phyloP scores from a whole-genome alignment of 352 stramenopile genomes.

The Phytophthora sp. region DNA sequence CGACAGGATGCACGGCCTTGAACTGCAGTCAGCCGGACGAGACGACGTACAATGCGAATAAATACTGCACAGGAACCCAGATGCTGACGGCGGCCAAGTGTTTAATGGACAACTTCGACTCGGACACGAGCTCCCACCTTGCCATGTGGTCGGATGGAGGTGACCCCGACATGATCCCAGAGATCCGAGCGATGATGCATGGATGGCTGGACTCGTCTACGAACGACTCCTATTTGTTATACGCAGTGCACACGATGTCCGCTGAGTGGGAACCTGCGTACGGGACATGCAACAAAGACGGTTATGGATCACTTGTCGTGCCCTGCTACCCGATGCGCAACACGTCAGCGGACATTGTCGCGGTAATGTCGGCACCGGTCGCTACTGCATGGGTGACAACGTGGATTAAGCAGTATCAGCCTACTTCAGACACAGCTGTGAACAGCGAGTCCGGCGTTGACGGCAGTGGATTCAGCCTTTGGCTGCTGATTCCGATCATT shows the following conservation, averaged over 20 bases:
- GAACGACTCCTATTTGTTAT: slow-evolving; percentile 37
- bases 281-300: slow-evolving; percentile 33
- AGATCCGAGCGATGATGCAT: slow-evolving; percentile 34
- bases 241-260: slow-evolving; percentile 39
- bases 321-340: slow-evolving; percentile 44
- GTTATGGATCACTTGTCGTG: slow-evolving; percentile 47
- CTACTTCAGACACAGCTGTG: slow-evolving; percentile 17
- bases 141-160: slow-evolving; percentile 49
- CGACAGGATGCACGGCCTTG: slow-evolving; percentile 36
- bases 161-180: slow-evolving; percentile 26
- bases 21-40: slow-evolving; percentile 39
- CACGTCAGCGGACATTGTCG: slow-evolving; percentile 31
- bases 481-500: slow-evolving; percentile 35
- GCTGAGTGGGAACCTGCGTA: slow-evolving; percentile 32
- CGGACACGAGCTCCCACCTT: slow-evolving; percentile 24
- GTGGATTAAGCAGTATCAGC: slow-evolving; percentile 39
- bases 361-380: slow-evolving; percentile 31
- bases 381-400: slow-evolving; percentile 33
- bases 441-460: slow-evolving; percentile 20
- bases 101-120: slow-evolving; percentile 39
- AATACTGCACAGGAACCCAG: slow-evolving; percentile 36
- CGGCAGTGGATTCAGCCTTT: slow-evolving; percentile 27
- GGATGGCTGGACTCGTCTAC: slow-evolving; percentile 33
- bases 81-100: slow-evolving; percentile 41
- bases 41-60: slow-evolving; percentile 18